Base-by-base conservation (phyloP, 208 protist genomes). In the Crithidia mellificae region DNA sequence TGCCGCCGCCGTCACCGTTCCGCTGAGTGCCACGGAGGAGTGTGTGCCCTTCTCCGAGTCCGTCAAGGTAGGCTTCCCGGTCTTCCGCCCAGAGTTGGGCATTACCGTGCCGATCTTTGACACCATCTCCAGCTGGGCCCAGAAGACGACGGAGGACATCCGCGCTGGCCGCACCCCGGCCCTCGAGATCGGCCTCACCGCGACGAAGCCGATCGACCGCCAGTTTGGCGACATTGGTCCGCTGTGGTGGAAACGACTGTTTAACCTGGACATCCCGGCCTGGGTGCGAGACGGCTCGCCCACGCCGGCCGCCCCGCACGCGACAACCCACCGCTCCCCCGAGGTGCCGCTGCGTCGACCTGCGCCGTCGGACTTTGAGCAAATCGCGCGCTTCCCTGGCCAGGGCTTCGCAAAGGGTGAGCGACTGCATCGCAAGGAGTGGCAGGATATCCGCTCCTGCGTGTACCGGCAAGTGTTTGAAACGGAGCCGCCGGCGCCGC, bases 391-490 rank as follows among this genome's bases (percentile, higher is more conserved):
- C 25, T 85, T 85, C 39, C 80, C 74, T 19, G 80, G 74, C 0
- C 80, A 85, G 57, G 80, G 80, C 24, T 85, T 79, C 54, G 67
- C 68, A 6, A 81, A 80, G 34, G 41, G 55, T 14, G 78, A 83
- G 68, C 63, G 59, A 5, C 51, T 87, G 41, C 36, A 46, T 14
- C 70, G 59, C 34, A 20, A 47, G 11, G 74, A 83, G 66, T 80
- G 74, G 66, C 20, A 27, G 30, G 55, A 51, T 2, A 74, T 85
- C 19, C 63, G 66, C 52, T 15, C 41, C 0, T 47, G 63, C 49
- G 72, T 85, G 12, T 79, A 29, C 25, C 53, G 24, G 7, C 51
- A 53, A 19, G 15, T 80, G 0, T 80, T 77, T 30, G 55, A 64
- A 9, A 29, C 52, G 2, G 63, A 78, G 38, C 70, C 75, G 14